Evolutionary conservation across 257 asterid species (phyloP), one percentile per base, ranked within the genome.

Genomic region (Solanum sitiens): DNA sequence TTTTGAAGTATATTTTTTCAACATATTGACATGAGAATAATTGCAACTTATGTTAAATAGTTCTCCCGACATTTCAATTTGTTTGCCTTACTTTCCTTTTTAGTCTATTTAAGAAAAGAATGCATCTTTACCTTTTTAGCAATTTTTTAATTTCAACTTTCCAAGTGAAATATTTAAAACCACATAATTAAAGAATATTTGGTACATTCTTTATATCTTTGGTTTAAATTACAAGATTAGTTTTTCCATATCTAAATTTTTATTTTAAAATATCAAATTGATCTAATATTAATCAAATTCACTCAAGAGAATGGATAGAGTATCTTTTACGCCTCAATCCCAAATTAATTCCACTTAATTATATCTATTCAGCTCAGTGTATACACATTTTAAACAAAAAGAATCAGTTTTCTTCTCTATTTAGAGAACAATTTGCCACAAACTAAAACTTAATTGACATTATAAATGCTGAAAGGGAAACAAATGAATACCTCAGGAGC

Each of bases 401-500:
- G 30, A 63, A 63, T 10, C 25, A 32, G 7, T 33, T 33, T 33
- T 75, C 14, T 67, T 27, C 44, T 25, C 37, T 79, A 11, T 14
- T 15, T 30, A 15, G 25, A 23, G 23, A 79, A 79, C 84, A 79
- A 79, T 44, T 27, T 79, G 39, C 18, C 65, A 79, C 1, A 44
- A 79, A 15, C 63, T 44, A 44, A 79, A 25, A n/a, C 65, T 79
- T 61, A 79, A 79, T n/a, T 25, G 3, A 11, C 39, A 7, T 25
- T 25, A 44, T 4, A 23, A 42, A 25, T 44, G 39, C 39, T 25
- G 39, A 84, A 37, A 56, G 23, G 25, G 20, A 20, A 47, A 33
- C 59, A 47, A 11, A 80, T 25, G 86, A n/a, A 87, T 87, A 94
- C 98, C 98, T 93, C 95, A 39, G 98, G 98, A 86, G 96, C 98